Evolutionary conservation across 2,329 filamentous ascomycete genomes (phyloP), one percentile per base, ranked within the genome.

Genomic region (Cytospora chrysosperma): DNA sequence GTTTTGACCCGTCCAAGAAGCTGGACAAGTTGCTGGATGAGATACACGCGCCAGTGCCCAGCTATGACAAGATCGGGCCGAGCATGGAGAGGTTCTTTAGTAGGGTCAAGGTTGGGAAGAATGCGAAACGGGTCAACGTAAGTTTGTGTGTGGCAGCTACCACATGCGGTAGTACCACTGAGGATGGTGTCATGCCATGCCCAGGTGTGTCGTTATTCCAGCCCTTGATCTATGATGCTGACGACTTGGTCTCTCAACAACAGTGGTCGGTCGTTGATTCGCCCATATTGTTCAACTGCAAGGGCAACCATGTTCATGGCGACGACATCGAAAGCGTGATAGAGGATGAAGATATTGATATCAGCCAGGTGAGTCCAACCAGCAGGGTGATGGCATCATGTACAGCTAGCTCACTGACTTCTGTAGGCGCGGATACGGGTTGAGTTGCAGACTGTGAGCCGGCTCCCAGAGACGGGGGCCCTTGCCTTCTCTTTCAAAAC

Each of bases 401-500:
- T 17, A 4, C 10, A 6, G 19, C 24, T n/a, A 27, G 30, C 3
- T 15, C 13, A 32, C 56, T 57, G 47, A 50, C 53, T 3, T 5
- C 8, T 5, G 53, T 53, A 79, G 76, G 70, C 75, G 8, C 73
- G 71, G 55, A 65, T 81, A 6, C 75, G 81, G 28, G 77, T 81
- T 32, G 82, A 86, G 70, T 73, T 83, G 17, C 83, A 86, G 68
- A 82, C 81, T 0, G 67, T 85, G 32, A 81, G 76, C 1, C 76
- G 82, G 1, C 74, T 85, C 9, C 82, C 82, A 0, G 68, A 75
- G 62, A 81, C 79, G 0, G 69, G 70, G 3, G 78, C 79, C 0
- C 70, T 85, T 2, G 69, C 85, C 15, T 85, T 85, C 70, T 82
- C 81, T 12, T 83, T 85, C 75, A 85, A 85, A 72, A 84, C 82